Conservation (phyloP, 2,329 filamentous ascomycete species). For the Xylaria multiplex region DNA sequence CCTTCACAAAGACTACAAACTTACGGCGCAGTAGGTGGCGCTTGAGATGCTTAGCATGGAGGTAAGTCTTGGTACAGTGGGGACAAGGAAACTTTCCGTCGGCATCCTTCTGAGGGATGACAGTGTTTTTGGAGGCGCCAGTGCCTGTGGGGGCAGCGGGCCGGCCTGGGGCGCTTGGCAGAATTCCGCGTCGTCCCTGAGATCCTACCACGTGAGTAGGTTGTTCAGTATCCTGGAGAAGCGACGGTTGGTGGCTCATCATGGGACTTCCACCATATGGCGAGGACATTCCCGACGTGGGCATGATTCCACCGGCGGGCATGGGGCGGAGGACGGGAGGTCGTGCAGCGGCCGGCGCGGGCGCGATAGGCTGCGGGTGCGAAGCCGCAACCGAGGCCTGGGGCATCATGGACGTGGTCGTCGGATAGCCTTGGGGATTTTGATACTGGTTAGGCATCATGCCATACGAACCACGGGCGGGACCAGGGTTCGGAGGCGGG, state of each 20-base stretch:
- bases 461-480: slow-evolving; percentile 61
- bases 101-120: slow-evolving; percentile 92
- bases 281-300: slow-evolving; percentile 65
- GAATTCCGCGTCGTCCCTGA: slow-evolving; percentile 88
- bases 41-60: slow-evolving; percentile 97
- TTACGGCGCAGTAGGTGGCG: slow-evolving; percentile 95
- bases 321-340: slow-evolving; percentile 75
- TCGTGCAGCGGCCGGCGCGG: slow-evolving; percentile 70
- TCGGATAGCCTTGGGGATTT: slow-evolving; percentile 64
- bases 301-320: slow-evolving; percentile 72
- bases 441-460: slow-evolving; percentile 67
- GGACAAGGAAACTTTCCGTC: slow-evolving; percentile 98
- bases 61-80: slow-evolving; percentile 97
- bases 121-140: slow-evolving; percentile 77
- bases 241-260: slow-evolving; percentile 65
- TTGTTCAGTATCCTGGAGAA: slow-evolving; percentile 67
- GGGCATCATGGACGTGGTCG: slow-evolving; percentile 70
- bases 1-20: slow-evolving; percentile 53
- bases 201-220: slow-evolving; percentile 95
- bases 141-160: slow-evolving; percentile 80
- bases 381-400: slow-evolving; percentile 73
- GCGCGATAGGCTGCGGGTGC: slow-evolving; percentile 80
- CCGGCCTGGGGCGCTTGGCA: slow-evolving; percentile 89
- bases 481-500: slow-evolving; percentile 45
- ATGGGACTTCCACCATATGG: slow-evolving; percentile 68